phyloP scores from a whole-genome alignment of 176 grass and related monocot species.

The Musa schizocarpa region DNA sequence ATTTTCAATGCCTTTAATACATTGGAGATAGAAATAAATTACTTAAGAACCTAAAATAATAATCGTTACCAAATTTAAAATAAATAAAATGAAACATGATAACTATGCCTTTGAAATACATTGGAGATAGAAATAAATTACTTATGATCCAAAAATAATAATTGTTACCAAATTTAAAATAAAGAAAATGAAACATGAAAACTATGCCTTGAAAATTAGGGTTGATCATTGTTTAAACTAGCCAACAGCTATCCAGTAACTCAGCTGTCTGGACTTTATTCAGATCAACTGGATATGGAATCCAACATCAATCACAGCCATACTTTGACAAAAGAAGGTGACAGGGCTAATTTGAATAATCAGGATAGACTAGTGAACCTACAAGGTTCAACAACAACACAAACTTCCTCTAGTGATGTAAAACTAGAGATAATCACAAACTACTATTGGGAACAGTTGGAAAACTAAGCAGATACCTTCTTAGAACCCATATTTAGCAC shows the following conservation, averaged over 20 bases:
- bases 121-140: neutral
- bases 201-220: neutral
- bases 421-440: neutral
- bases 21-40: neutral
- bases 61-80: neutral
- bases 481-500: neutral
- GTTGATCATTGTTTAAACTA: neutral
- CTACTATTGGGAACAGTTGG: neutral
- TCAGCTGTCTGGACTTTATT: neutral
- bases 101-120: constrained; percentile 3
- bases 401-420: neutral
- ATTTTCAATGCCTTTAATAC: constrained; percentile 64
- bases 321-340: neutral
- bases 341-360: too few species aligned
- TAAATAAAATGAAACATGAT: neutral
- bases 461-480: neutral
- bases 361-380: neutral
- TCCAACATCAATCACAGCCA: neutral
- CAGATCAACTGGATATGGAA: neutral
- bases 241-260: neutral
- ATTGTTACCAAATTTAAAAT: neutral
- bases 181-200: neutral
- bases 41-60: neutral
- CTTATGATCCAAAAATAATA: neutral
- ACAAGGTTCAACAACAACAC: neutral